Conservation (phyloP, 2,329 filamentous ascomycete species). For the Exophiala lecanii-corni region DNA sequence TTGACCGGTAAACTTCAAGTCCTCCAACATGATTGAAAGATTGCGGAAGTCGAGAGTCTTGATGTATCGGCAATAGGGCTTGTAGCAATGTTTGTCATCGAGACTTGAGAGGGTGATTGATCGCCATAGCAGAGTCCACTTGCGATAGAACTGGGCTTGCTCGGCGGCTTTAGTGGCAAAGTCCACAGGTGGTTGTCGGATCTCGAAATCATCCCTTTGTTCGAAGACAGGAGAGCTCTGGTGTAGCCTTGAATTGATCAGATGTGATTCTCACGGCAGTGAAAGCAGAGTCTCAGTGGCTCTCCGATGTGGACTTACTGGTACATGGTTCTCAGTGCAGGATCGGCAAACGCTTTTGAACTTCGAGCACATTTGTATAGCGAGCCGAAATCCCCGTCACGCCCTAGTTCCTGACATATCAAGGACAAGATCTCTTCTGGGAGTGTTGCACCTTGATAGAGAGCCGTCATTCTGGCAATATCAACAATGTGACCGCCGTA, state of each 20-base stretch:
- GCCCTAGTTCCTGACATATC: slow-evolving; percentile 56
- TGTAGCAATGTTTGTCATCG: slow-evolving; percentile 50
- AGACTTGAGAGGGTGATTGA: slow-evolving; percentile 64
- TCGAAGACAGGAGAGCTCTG: slow-evolving; percentile 24
- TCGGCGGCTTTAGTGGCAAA: slow-evolving; percentile 30
- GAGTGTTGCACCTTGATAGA: slow-evolving; percentile 11
- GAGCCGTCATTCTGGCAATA: slow-evolving; percentile 8
- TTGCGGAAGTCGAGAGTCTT: slow-evolving; percentile 60
- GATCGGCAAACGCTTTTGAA: slow-evolving; percentile 52
- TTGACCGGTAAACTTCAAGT: slow-evolving; percentile 54
- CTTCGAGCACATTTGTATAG: slow-evolving; percentile 57
- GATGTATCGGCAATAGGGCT: slow-evolving; percentile 67
- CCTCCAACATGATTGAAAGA: slow-evolving; percentile 55
- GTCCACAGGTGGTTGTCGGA: slow-evolving; percentile 15
- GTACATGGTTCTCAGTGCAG: slow-evolving; percentile 60
- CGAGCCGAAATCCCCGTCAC: slow-evolving; percentile 53
- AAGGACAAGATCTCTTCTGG: slow-evolving; percentile 27
- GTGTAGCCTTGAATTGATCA: slow-evolving; percentile 15
- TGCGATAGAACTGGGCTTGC: slow-evolving; percentile 46
- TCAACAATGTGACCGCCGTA: background rate
- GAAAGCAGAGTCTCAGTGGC: too few relatives aligned
- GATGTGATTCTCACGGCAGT: background rate
- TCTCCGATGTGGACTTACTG: slow-evolving; percentile 45
- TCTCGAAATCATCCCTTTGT: slow-evolving; percentile 25
- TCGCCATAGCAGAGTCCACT: slow-evolving; percentile 63